Conservation (phyloP, 2,329 filamentous ascomycete species). For the Aureobasidium sp. region DNA sequence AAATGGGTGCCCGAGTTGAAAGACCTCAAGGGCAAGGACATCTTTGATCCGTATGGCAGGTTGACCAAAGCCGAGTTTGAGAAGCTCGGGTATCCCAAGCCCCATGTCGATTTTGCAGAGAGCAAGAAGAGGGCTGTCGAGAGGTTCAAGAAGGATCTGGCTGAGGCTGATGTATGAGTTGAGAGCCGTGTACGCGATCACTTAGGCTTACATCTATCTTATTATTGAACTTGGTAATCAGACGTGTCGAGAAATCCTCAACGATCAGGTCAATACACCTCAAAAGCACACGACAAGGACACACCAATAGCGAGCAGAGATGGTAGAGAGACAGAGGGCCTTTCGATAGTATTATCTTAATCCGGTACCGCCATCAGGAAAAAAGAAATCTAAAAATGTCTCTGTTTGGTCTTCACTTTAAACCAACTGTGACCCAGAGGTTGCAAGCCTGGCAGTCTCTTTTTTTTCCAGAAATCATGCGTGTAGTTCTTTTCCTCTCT, state of each 20-base stretch:
- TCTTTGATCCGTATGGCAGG: conserved; percentile 43
- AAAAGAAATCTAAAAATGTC: too few species aligned
- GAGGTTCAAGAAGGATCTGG: conserved; percentile 40
- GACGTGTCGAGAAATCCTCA: too few species aligned
- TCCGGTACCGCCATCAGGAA: too few species aligned
- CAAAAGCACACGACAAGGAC: too few species aligned
- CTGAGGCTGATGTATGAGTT: conserved; percentile 31
- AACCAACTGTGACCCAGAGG: neutral
- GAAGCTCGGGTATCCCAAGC: conserved; percentile 40
- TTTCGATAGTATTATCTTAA: too few species aligned
- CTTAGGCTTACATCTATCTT: too few species aligned
- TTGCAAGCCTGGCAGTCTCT: neutral
- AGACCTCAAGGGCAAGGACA: conserved; percentile 39
- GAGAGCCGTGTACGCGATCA: too few species aligned
- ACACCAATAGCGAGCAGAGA: too few species aligned
- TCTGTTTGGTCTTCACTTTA: conserved; percentile 4
- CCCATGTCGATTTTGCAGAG: conserved; percentile 40
- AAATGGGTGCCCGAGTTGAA: conserved; percentile 34
- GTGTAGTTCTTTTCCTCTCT: neutral
- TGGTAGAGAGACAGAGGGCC: too few species aligned
- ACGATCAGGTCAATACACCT: too few species aligned
- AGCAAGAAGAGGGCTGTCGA: conserved; percentile 38
- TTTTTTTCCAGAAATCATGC: neutral
- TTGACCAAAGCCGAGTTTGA: conserved; percentile 43
- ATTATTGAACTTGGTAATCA: too few species aligned